Evolutionary conservation across 768 basidiomycete genomes (phyloP).

Genomic region (Galerina marginata): DNA sequence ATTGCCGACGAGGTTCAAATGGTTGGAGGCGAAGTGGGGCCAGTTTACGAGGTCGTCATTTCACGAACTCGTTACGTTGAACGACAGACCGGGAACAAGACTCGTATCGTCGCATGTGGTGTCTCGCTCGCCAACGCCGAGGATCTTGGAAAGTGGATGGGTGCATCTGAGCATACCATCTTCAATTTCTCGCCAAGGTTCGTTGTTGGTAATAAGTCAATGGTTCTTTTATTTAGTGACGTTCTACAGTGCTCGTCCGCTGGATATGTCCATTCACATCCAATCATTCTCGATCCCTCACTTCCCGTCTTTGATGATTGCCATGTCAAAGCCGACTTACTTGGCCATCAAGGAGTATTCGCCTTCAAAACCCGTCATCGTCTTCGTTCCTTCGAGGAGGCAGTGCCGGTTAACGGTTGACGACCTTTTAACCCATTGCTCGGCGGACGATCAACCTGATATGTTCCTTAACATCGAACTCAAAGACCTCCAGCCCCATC

Average conservation of each 20-base stretch:
- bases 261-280: slow-evolving; percentile 96
- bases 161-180: slow-evolving; percentile 88
- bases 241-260: slow-evolving; percentile 78
- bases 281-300: slow-evolving; percentile 97
- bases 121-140: slow-evolving; percentile 96
- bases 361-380: slow-evolving; percentile 82
- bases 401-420: slow-evolving; percentile 95
- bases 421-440: slow-evolving; percentile 87
- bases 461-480: slow-evolving; percentile 90
- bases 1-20: slow-evolving; percentile 97
- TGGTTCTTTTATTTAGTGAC: background rate
- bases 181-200: slow-evolving; percentile 98
- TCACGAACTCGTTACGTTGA: slow-evolving; percentile 97
- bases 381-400: slow-evolving; percentile 91
- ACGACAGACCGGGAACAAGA: slow-evolving; percentile 90
- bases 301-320: slow-evolving; percentile 97
- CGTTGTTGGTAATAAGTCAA: slow-evolving; percentile 21
- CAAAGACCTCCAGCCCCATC: slow-evolving; percentile 82
- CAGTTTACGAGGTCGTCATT: slow-evolving; percentile 95
- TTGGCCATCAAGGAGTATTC: slow-evolving; percentile 91
- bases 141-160: slow-evolving; percentile 98
- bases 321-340: slow-evolving; percentile 99
- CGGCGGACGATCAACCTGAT: slow-evolving; percentile 83
- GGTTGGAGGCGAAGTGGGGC: slow-evolving; percentile 93
- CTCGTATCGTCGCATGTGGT: slow-evolving; percentile 92